Conservation (phyloP, 1,284 basidiomycete genomes). For the Ganoderma multipileum region DNA sequence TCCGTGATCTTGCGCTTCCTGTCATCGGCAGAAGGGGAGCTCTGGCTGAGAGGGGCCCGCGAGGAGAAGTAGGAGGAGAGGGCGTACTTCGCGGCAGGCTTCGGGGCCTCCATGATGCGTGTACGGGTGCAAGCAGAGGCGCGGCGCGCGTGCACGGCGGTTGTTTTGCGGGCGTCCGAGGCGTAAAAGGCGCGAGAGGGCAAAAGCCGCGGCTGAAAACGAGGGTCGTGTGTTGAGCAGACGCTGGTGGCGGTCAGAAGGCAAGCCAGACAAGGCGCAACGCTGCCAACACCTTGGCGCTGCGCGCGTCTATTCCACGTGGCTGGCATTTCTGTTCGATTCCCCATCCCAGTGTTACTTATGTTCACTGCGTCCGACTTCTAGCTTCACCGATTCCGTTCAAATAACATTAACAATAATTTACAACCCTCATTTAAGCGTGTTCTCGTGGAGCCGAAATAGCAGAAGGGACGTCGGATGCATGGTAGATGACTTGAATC, state of each 20-base stretch:
- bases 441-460: too few species aligned
- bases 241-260: background rate
- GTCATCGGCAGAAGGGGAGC: conserved; percentile 22
- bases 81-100: conserved; percentile 37
- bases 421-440: too few species aligned
- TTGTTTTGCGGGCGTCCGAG: conserved; percentile 15
- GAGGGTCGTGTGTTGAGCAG: conserved; percentile 2
- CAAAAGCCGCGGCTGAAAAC: background rate
- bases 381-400: background rate
- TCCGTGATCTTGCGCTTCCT: conserved; percentile 85
- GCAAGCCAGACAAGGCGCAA: background rate
- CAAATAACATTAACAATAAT: background rate
- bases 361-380: too few species aligned
- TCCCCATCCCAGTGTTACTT: too few species aligned
- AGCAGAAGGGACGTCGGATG: background rate
- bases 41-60: conserved; percentile 26
- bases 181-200: conserved; percentile 1
- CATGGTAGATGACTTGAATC: background rate
- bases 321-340: background rate
- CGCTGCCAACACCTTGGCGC: background rate
- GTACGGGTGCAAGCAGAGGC: conserved; percentile 3
- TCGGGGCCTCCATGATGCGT: conserved; percentile 34
- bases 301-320: background rate
- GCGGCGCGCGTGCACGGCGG: conserved; percentile 13
- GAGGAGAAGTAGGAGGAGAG: conserved; percentile 29